A percentile compares a stretch with the other conserved stretches of the same genome.
Conservation (phyloP, 257 asterid genomes). For the Buddleja alternifolia region DNA sequence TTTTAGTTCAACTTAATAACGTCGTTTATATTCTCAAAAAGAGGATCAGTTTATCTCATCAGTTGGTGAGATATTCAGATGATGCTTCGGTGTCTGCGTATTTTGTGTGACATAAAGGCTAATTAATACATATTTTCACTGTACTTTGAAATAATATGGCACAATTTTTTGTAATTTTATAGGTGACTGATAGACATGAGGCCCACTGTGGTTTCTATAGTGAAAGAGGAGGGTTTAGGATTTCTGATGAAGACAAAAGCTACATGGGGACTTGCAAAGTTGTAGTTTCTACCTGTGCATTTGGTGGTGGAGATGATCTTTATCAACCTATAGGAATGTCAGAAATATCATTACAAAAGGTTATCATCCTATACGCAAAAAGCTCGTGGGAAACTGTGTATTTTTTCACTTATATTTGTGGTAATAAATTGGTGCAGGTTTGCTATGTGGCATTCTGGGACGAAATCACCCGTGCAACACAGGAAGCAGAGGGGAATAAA, state of each 20-base stretch:
- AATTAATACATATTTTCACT: background rate
- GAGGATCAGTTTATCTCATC: background rate
- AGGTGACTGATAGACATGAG: conserved; percentile 61
- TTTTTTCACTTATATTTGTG: conserved; percentile 23
- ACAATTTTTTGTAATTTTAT: conserved; percentile 28
- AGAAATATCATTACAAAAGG: conserved; percentile 36
- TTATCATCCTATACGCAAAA: background rate
- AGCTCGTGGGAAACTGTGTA: background rate
- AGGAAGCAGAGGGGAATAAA: conserved; percentile 74
- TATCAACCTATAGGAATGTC: conserved; percentile 89
- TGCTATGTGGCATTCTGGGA: conserved; percentile 99
- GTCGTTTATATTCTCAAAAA: conserved; percentile 5
- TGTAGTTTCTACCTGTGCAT: conserved; percentile 98
- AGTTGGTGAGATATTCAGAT: conserved; percentile 15
- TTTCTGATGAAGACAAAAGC: conserved; percentile 75
- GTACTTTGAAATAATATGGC: background rate
- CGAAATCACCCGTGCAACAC: conserved; percentile 81
- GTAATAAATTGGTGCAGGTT: conserved; percentile 54
- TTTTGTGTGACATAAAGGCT: conserved; percentile 10
- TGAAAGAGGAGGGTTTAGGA: conserved; percentile 82
- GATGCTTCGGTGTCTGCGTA: background rate
- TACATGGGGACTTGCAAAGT: conserved; percentile 77
- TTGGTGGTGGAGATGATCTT: conserved; percentile 99
- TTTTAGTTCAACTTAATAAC: background rate
- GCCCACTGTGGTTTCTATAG: conserved; percentile 83